Conservation (phyloP, 441 rosid species). For the Populus hybrid region DNA sequence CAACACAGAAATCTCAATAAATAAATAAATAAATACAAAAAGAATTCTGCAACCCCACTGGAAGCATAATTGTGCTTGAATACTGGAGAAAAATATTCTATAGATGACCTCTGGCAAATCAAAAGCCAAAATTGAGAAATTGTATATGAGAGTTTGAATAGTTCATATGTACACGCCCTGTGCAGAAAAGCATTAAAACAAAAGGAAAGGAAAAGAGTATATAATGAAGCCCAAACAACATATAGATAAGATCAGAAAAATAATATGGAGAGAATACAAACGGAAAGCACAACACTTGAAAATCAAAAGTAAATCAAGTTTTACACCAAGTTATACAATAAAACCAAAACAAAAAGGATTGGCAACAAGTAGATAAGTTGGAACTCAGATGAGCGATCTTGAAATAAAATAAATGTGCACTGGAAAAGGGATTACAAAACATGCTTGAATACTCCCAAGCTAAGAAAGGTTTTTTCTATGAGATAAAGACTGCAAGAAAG, state of each 20-base stretch:
- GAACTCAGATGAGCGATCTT: not conserved
- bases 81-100: not conserved
- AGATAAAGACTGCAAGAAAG: not conserved
- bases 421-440: not conserved
- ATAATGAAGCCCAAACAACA: not conserved
- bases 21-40: no score
- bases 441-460: not conserved
- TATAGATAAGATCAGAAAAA: not conserved
- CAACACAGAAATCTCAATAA: not conserved
- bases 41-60: not conserved
- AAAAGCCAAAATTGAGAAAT: not conserved
- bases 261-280: constrained; percentile 1
- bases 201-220: not conserved
- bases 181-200: not conserved
- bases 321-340: not conserved
- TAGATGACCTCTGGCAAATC: not conserved
- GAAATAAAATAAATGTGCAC: not conserved
- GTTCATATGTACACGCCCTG: not conserved
- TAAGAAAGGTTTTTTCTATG: not conserved
- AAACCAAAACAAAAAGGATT: not conserved
- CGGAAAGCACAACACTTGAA: not conserved
- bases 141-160: not conserved
- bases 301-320: not conserved
- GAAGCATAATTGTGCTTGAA: not conserved
- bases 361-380: not conserved